Conservation (phyloP, 2,329 filamentous ascomycete species). For the Phoma sp. region DNA sequence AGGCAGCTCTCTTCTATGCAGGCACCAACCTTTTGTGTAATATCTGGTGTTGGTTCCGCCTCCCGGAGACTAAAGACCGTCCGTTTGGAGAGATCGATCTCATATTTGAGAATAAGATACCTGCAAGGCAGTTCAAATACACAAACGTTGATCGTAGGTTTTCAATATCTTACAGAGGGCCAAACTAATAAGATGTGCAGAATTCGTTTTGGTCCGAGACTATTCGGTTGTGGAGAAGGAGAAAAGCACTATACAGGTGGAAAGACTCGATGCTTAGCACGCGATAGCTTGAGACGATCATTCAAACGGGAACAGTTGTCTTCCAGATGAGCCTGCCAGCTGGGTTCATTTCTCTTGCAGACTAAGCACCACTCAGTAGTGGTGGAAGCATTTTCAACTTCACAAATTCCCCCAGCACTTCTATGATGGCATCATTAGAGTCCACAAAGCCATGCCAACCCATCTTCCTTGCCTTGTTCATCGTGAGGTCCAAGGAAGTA, state of each 20-base stretch:
- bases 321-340: no score
- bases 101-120: slow-evolving; percentile 66
- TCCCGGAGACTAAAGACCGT: slow-evolving; percentile 77
- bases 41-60: slow-evolving; percentile 76
- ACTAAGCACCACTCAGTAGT: not conserved
- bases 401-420: slow-evolving; percentile 52
- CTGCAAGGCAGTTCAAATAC: slow-evolving; percentile 25
- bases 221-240: not conserved
- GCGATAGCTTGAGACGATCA: not conserved
- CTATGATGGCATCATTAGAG: slow-evolving; percentile 51
- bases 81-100: slow-evolving; percentile 84
- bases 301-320: no score
- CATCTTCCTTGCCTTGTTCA: slow-evolving; percentile 55
- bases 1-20: slow-evolving; percentile 79
- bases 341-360: no score
- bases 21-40: slow-evolving; percentile 77
- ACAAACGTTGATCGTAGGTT: not conserved
- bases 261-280: not conserved
- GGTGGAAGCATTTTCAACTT: slow-evolving; percentile 53
- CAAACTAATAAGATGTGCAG: not conserved
- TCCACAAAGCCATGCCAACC: slow-evolving; percentile 57
- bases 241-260: not conserved
- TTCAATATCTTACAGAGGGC: not conserved
- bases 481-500: slow-evolving; percentile 38
- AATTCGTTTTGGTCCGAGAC: not conserved